Base-by-base conservation (phyloP, 768 basidiomycete genomes). In the Tubosaeta brunneosetosa region DNA sequence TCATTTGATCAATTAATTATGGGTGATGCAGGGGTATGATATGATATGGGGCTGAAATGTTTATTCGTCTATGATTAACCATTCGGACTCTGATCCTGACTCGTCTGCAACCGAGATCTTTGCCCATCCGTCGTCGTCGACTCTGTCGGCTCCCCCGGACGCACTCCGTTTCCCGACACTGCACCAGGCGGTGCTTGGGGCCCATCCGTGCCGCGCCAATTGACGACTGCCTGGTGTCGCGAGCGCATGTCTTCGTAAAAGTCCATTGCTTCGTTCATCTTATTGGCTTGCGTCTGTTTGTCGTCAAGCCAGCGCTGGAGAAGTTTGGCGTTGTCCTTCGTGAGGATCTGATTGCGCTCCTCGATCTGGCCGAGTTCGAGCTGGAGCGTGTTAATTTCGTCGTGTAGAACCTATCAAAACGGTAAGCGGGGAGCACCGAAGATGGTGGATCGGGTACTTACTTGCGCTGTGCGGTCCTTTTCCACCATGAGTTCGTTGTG, bases 291-390 rank as follows among this genome's bases (percentile, higher is more conserved):
- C 12, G 78, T 73, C 66, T 97, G 92, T 72, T 97, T 97, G 58
- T 88, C 86, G 62, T 98, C 97, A 9, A 98, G 78, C 95, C 97
- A 99, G 16, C 95, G 86, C 67, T 97, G 93, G 1, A 98, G 78
- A 26, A 99, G 82, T 62, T 91, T 88, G 25, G 94, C 94, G 61
- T 99, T 99, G 69, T 99, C 95, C 61, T 86, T 88, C 46, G 83
- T 83, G 32, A 99, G 79, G n/a, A 76, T 85, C 62, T 83, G 77
- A 66, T 95, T 97, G 33, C 91, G 85, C 55, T 92, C 85, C 51
- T 91, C 87, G 25, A 95, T 84, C 63, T 95, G 91, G 41, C 85
- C 82, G 12, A 98, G 81, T 69, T 99, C 95, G 45, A 99, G 79
- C 52, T 91, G 87, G 42, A 94, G 79, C 1, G 95, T 92, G 58